These are phyloP conservation scores for Neoboletus brunneissimus DNA, from an alignment of 768 basidiomycete genomes.

Conservation along the genomic window DNA sequence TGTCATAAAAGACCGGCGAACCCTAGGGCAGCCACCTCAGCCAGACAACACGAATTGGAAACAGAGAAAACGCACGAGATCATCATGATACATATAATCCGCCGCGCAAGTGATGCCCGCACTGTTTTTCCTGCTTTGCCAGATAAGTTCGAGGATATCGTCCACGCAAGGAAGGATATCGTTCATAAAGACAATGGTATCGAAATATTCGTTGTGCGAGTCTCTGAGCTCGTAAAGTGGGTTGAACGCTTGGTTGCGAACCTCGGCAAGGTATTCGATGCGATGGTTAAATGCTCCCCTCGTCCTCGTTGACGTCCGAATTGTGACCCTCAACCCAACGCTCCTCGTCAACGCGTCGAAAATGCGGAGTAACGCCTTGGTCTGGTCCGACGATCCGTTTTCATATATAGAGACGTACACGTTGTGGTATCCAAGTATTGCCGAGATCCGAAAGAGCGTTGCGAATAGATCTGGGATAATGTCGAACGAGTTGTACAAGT, in stretches of 20 bases:
- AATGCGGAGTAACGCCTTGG: slow-evolving; percentile 91
- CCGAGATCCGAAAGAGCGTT: slow-evolving; percentile 89
- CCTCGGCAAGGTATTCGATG: slow-evolving; percentile 99
- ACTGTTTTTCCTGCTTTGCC: slow-evolving; percentile 89
- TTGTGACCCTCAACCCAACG: slow-evolving; percentile 90
- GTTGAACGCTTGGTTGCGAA: slow-evolving; percentile 96
- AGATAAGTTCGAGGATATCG: slow-evolving; percentile 96
- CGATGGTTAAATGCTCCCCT: slow-evolving; percentile 98
- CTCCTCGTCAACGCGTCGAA: slow-evolving; percentile 90
- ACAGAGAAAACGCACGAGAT: slow-evolving; percentile 57
- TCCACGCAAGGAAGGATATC: slow-evolving; percentile 98
- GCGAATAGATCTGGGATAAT: slow-evolving; percentile 96
- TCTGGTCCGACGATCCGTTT: slow-evolving; percentile 98
- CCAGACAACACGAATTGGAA: not conserved
- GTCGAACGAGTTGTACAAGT: slow-evolving; percentile 99
- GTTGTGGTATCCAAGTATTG: slow-evolving; percentile 94
- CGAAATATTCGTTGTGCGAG: slow-evolving; percentile 89
- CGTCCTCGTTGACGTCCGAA: slow-evolving; percentile 88
- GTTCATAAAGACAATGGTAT: slow-evolving; percentile 99
- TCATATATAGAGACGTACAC: slow-evolving; percentile 99
- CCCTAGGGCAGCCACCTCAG: slow-evolving; percentile 36
- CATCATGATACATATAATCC: slow-evolving; percentile 99
- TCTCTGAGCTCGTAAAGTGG: slow-evolving; percentile 94
- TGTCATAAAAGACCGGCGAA: slow-evolving; percentile 95
- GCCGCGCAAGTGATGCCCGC: slow-evolving; percentile 98